Conservation (phyloP, 106 monocot species). For the Triglochin maritima region DNA sequence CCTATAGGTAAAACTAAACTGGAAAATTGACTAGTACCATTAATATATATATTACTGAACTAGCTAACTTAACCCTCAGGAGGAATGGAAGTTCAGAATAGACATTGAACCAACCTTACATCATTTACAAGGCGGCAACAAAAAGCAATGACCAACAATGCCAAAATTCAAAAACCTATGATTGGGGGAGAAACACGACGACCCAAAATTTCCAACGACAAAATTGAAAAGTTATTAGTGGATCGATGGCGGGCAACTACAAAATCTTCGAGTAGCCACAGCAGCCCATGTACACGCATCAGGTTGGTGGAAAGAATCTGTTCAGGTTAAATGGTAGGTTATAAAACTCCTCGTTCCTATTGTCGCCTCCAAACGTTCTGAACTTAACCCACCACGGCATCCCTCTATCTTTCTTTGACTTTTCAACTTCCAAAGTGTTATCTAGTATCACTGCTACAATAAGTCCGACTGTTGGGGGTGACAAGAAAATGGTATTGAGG, state of each 20-base stretch:
- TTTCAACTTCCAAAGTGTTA: slow-evolving; percentile 83
- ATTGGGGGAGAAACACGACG: background rate
- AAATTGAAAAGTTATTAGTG: background rate
- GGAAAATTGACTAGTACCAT: background rate
- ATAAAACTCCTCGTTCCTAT: slow-evolving; percentile 87
- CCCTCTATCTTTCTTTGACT: slow-evolving; percentile 69
- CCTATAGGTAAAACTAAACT: too few species aligned
- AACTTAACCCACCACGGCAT: slow-evolving; percentile 99
- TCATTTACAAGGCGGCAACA: background rate
- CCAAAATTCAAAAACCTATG: background rate
- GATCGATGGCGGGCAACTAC: background rate
- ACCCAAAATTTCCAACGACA: background rate
- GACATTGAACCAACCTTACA: background rate
- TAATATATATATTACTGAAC: background rate
- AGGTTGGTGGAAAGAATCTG: slow-evolving; percentile 76
- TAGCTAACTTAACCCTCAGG: background rate
- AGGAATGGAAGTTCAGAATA: background rate
- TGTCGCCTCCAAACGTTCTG: slow-evolving; percentile 87
- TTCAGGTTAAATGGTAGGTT: slow-evolving; percentile 86
- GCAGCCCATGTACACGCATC: background rate
- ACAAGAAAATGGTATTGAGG: slow-evolving; percentile 75
- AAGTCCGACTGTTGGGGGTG: slow-evolving; percentile 69
- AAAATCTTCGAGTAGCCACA: background rate
- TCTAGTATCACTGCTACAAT: slow-evolving; percentile 65
- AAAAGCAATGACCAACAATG: background rate